Base-by-base conservation (phyloP, 805 yeast species). In the Lachancea dasiensis region DNA sequence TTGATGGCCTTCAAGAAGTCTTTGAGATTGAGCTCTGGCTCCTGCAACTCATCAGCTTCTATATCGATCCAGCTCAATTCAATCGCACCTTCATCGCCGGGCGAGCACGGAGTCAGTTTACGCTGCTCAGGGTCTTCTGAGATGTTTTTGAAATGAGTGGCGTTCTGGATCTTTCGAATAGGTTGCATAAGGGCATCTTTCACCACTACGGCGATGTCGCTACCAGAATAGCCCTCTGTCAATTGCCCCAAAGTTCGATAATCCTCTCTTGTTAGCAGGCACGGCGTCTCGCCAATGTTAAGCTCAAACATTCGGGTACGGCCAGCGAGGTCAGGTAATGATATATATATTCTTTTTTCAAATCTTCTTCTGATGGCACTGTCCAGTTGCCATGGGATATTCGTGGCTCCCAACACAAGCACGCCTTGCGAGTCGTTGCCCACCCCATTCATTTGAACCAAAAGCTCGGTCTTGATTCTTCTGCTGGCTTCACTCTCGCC, bases 111-210 rank as follows among this genome's bases (percentile, higher is more conserved):
- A 11, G 89, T 84, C 34, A 77, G 72, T 57, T 77, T 79, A 19
- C 60, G 50, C 7, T 31, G 24, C 1, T 59, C 60, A 9, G 63
- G 52, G 21, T 63, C 66, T 19, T 64, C 68, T 3, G 65, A 71
- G 6, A 70, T 68, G 43, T 72, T 69, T 57, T 82, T 83, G 68
- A 92, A 92, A 68, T 92, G 98, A 0, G 98, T 92, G 0, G 98
- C 97, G 54, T 77, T 81, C 62, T 90, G 97, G 46, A 92, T 86
- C 58, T 86, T 87, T 52, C 98, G 75, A 42, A 92, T 86, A 1
- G 99, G 98, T 61, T 90, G 94, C 98, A 92, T 92, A 49, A 92
- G 68, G 0, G 97, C 97, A 61, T 92, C 99, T 51, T 95, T 79
- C 3, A 92, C 98, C 8, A 87, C 95, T 23, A 92, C 96, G 0